These are phyloP conservation scores for Umbelopsis sp. DNA, from an alignment of 371 early-diverging fungal genomes.

Conservation along the genomic window DNA sequence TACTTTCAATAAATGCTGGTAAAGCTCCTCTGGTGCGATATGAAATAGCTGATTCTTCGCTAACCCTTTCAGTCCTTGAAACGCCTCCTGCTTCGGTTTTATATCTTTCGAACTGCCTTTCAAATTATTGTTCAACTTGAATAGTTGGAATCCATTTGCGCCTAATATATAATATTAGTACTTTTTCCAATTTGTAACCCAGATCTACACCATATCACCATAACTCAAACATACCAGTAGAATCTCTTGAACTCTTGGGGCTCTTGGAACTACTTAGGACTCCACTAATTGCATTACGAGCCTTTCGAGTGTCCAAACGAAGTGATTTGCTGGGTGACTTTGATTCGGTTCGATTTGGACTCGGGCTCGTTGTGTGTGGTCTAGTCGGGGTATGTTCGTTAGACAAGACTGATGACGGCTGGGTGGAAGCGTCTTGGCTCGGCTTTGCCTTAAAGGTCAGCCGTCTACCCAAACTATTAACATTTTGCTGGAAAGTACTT, in stretches of 20 bases:
- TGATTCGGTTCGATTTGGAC: neutral
- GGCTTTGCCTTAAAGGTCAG: neutral
- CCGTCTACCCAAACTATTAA: neutral
- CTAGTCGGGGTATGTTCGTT: neutral
- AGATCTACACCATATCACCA: too few species aligned
- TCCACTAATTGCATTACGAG: neutral
- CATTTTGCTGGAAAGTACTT: neutral
- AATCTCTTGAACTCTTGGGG: neutral
- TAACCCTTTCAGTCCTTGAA: slow-evolving; percentile 1
- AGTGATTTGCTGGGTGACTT: neutral
- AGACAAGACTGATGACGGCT: neutral
- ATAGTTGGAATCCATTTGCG: neutral
- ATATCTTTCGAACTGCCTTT: neutral
- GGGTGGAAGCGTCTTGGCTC: neutral
- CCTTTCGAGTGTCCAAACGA: neutral
- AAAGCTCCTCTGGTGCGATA: neutral
- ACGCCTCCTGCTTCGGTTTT: slow-evolving; percentile 3
- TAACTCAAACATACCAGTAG: neutral
- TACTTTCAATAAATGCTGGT: neutral
- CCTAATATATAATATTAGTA: neutral
- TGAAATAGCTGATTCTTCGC: slow-evolving; percentile 10
- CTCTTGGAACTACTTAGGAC: neutral
- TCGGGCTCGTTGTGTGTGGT: too few species aligned
- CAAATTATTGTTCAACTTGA: neutral
- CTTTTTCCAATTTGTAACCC: too few species aligned